Evolutionary conservation across 345 rosid genomes (phyloP).

Genomic region (Corchorus capsularis): DNA sequence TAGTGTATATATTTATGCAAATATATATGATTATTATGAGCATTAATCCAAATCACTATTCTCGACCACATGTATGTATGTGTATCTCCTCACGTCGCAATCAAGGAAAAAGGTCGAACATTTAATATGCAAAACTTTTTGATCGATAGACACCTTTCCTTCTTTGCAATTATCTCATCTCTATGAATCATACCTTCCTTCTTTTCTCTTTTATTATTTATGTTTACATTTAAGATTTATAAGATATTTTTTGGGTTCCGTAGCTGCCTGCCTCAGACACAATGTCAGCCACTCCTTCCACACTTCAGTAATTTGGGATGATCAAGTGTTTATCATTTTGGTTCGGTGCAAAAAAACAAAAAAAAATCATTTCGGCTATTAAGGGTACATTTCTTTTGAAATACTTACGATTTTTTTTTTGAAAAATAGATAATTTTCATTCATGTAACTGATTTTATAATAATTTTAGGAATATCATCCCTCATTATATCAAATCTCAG

Average conservation of each 20-base stretch:
- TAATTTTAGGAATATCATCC: too few species aligned
- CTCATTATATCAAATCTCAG: too few species aligned
- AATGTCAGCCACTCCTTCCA: not conserved
- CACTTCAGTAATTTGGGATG: too few species aligned
- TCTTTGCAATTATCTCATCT: not conserved
- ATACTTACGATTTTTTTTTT: not conserved
- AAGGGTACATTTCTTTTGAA: not conserved
- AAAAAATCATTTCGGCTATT: not conserved
- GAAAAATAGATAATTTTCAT: too few species aligned
- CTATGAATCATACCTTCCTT: not conserved
- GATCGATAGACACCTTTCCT: not conserved
- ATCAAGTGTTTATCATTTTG: too few species aligned
- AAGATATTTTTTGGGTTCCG: not conserved
- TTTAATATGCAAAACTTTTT: constrained; percentile 3
- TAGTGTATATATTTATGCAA: too few species aligned
- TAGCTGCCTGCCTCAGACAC: not conserved
- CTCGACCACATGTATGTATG: constrained; percentile 20
- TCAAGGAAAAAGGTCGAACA: constrained; percentile 6
- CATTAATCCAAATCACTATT: not conserved
- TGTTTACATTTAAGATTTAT: not conserved
- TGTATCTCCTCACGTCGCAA: not conserved
- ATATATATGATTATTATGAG: not conserved
- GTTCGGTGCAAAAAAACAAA: too few species aligned
- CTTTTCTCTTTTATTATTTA: not conserved
- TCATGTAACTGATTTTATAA: too few species aligned